phyloP scores from a whole-genome alignment of 371 early-diverging fungal genomes.

The Zancudomyces culisetae region DNA sequence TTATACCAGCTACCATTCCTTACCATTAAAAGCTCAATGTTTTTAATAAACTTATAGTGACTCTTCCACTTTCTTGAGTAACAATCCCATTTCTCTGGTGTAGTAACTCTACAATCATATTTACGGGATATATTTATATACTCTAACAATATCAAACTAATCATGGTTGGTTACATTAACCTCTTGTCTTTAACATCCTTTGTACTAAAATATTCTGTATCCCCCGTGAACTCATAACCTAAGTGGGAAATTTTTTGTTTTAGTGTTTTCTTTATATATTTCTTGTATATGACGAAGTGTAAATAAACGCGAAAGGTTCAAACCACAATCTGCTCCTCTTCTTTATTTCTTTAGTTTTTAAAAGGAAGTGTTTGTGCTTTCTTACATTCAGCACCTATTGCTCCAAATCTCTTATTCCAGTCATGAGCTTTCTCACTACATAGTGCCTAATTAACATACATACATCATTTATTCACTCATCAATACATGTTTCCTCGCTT shows the following conservation, averaged over 20 bases:
- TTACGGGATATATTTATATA: too few relatives aligned
- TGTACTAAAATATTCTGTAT: background rate
- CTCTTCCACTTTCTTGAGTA: slow-evolving; percentile 76
- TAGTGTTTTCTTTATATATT: too few relatives aligned
- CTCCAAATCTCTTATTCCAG: background rate
- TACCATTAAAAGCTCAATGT: slow-evolving; percentile 1
- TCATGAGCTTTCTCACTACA: slow-evolving; percentile 2
- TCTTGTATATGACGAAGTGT: too few relatives aligned
- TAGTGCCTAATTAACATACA: too few relatives aligned
- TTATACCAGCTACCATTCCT: too few relatives aligned
- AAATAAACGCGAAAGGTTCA: too few relatives aligned
- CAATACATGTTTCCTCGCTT: too few relatives aligned
- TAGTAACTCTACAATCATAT: slow-evolving; percentile 56
- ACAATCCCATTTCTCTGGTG: slow-evolving; percentile 99
- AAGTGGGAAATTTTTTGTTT: background rate
- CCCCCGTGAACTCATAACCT: background rate
- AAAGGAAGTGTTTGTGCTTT: too few relatives aligned
- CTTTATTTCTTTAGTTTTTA: too few relatives aligned
- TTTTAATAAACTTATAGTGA: background rate
- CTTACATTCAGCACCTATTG: slow-evolving; percentile 3
- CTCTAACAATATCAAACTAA: background rate
- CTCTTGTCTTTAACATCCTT: background rate
- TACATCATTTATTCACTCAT: too few relatives aligned
- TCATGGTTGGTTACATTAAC: slow-evolving; percentile 1
- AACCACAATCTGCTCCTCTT: too few relatives aligned